Evolutionary conservation across 179 eudicot genomes (phyloP), one percentile per base, ranked within the genome.

Genomic region (Beta lomatogona): DNA sequence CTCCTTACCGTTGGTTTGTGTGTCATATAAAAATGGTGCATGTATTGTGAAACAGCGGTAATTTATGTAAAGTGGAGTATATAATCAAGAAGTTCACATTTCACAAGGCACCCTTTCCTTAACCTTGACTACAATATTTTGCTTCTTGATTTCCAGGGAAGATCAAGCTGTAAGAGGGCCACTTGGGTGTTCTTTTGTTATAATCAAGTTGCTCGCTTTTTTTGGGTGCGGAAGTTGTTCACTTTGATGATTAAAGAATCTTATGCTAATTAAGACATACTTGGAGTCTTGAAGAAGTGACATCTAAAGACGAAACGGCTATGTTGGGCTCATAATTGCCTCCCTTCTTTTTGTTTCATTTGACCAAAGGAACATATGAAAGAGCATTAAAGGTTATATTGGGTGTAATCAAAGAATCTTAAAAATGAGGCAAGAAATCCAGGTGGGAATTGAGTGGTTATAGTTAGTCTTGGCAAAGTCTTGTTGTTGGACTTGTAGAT

Each of bases 81-180:
- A 36, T 3, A 36, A 36, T 36, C 41, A 36, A 36, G 41, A 36
- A 36, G 41, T 36, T 36, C 1, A 28, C 31, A 28, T 1, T 28
- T 28, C 41, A 36, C 41, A 48, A 48, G 53, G 53, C 53, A 48
- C 53, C 53, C 53, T 64, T 48, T 79, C 54, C 46, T 50, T 64
- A 16, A 45, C 14, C 63, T 73, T 80, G 70, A 79, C 52, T 70
- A 14, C 72, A 80, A 61, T 50, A 21, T 5, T 73, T 22, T 46
- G 50, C 41, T 48, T 25, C 76, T 67, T 83, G 79, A 73, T 55
- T 46, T 31, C 58, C 60, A 82, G 66, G 85, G 73, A 77, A 77
- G 48, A 59, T 13, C 64, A 77, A 72, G 81, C 68, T 78, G 75
- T 78, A 25, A 69, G 74, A 73, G 31, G 68, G 64, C 46, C 71